These are phyloP conservation scores for Curvularia lunata DNA, from an alignment of 2,329 filamentous ascomycete species.

Conservation along the genomic window DNA sequence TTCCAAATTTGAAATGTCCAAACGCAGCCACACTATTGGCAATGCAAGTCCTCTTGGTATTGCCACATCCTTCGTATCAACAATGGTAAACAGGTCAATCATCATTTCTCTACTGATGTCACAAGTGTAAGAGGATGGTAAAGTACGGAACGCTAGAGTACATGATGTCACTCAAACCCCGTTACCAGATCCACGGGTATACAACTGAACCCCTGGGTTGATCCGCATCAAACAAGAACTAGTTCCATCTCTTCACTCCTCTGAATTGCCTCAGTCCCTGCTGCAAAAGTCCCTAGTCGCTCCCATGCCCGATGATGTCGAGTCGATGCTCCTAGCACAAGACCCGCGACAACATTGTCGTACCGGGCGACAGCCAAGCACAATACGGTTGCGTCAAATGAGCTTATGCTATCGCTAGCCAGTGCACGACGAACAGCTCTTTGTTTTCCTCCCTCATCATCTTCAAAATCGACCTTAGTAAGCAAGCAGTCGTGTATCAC, in stretches of 20 bases:
- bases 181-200: neutral
- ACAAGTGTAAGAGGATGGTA: neutral
- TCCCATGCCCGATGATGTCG: conserved; percentile 22
- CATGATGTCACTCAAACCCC: neutral
- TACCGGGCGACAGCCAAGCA: conserved; percentile 38
- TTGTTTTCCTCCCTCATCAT: conserved; percentile 5
- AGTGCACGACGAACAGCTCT: conserved; percentile 34
- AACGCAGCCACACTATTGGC: neutral
- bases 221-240: conserved; percentile 22
- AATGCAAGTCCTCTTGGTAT: neutral
- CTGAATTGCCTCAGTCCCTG: conserved; percentile 30
- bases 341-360: conserved; percentile 34
- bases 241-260: conserved; percentile 30
- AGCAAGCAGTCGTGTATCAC: conserved; percentile 41
- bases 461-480: conserved; percentile 16
- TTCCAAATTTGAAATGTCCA: neutral
- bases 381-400: conserved; percentile 33
- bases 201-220: neutral
- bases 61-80: neutral
- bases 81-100: neutral
- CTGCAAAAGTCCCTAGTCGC: conserved; percentile 42
- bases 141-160: neutral
- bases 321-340: conserved; percentile 36
- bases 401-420: conserved; percentile 12
- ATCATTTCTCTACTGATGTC: neutral